phyloP scores from a whole-genome alignment of 345 rosid genomes.

The Populus nigra region DNA sequence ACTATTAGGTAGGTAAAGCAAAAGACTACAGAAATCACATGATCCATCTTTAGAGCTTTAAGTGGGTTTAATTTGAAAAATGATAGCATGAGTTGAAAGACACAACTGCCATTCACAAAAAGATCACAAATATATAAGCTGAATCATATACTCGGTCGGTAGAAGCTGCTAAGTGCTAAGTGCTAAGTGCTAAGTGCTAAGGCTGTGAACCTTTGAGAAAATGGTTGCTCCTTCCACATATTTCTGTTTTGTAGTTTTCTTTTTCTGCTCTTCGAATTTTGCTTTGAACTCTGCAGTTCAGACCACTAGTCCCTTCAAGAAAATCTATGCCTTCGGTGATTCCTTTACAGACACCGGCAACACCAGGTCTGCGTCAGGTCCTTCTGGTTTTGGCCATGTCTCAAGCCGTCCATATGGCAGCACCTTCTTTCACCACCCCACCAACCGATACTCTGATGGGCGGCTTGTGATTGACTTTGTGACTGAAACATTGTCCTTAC shows the following conservation, averaged over 20 bases:
- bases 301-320: conserved; percentile 48
- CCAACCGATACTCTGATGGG: conserved; percentile 90
- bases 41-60: no score
- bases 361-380: conserved; percentile 62
- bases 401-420: conserved; percentile 72
- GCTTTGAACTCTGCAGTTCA: conserved; percentile 8
- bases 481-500: conserved; percentile 58
- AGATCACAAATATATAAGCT: background rate
- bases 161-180: background rate
- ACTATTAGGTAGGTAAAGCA: no score
- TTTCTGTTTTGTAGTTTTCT: conserved; percentile 13
- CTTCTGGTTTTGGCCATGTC: conserved; percentile 72
- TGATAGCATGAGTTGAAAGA: background rate
- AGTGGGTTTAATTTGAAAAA: background rate
- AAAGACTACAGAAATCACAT: no score
- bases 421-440: conserved; percentile 77
- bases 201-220: background rate
- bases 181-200: background rate
- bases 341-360: conserved; percentile 97
- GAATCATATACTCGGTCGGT: no score
- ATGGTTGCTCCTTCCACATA: conserved; percentile 25
- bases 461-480: conserved; percentile 83
- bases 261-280: conserved; percentile 14
- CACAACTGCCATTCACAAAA: background rate
- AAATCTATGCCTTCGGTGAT: conserved; percentile 85